Base-by-base conservation (phyloP, 495 filamentous ascomycete species). In the Neurospora terricola region DNA sequence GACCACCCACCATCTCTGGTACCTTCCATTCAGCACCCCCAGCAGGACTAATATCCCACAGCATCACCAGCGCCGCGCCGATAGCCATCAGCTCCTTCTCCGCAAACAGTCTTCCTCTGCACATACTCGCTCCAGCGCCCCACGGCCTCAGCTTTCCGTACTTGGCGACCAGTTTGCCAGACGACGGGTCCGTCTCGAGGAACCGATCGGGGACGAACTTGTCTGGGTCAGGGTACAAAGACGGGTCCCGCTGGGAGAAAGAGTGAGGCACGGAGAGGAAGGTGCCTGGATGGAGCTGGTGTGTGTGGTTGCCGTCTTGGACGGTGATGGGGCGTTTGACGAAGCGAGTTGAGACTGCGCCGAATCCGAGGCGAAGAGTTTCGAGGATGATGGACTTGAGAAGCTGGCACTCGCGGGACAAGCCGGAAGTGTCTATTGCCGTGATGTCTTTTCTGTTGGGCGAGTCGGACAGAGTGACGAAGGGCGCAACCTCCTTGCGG, bases 71-170 rank as follows among this genome's bases (percentile, higher is more conserved):
- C 3, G 75, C 71, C 7, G 75, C 74, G 5, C 71, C 69, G 14
- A 76, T 18, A 69, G 71, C 30, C 18, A 76, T 27, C 30, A 77
- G 70, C n/a, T 77, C 75, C 75, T 73, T 77, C 59, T 77, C 75
- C 4, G 75, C 75, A 76, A 77, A 77, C 4, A 72, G 45, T 16
- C 74, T 37, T 42, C 75, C 75, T 59, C 73, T 73, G 36, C 75
- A 77, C 38, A 73, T 76, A 12, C n/a, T 38, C 5, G 68, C 39
- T 10, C 75, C 75, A 0, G 38, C 18, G 7, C 75, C 75, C 75
- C 75, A 76, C 5, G 75, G 75, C 59, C 66, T 70, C 30, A 77
- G 27, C 42, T 38, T 73, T 7, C 74, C 75, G 62, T 77, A 73
- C 45, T 59, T 21, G 10, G 69, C 70, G 7, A 34, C 39, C 42